phyloP scores from a whole-genome alignment of 2,329 filamentous ascomycete species.

The Mariannaea sp. region DNA sequence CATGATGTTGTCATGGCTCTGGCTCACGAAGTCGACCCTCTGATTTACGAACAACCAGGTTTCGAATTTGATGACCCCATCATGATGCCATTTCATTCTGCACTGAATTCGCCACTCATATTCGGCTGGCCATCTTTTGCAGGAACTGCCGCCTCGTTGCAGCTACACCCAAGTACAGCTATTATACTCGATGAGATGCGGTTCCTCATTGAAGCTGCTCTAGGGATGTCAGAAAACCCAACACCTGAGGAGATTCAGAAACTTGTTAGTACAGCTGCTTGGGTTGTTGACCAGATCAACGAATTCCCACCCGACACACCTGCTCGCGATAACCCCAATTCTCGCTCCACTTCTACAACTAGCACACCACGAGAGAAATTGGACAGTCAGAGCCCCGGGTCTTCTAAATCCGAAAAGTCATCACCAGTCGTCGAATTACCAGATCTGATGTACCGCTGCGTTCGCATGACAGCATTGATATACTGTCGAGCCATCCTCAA shows the following conservation, averaged over 20 bases:
- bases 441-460: slow-evolving; percentile 53
- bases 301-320: slow-evolving; percentile 39
- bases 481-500: slow-evolving; percentile 53
- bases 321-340: slow-evolving; percentile 16
- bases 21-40: slow-evolving; percentile 51
- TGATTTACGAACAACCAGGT: slow-evolving; percentile 46
- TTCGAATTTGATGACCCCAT: slow-evolving; percentile 49
- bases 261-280: slow-evolving; percentile 46
- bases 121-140: slow-evolving; percentile 49
- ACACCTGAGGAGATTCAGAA: slow-evolving; percentile 45
- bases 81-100: slow-evolving; percentile 47
- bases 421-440: slow-evolving; percentile 32
- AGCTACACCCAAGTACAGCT: slow-evolving; percentile 53
- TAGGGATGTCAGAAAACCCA: slow-evolving; percentile 45
- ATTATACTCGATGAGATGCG: slow-evolving; percentile 58
- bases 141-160: slow-evolving; percentile 46
- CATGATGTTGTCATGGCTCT: slow-evolving; percentile 55
- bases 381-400: slow-evolving; percentile 21
- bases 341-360: slow-evolving; percentile 20
- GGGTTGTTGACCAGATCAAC: slow-evolving; percentile 48
- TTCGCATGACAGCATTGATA: slow-evolving; percentile 52
- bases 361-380: slow-evolving; percentile 19
- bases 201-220: slow-evolving; percentile 50
- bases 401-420: slow-evolving; percentile 24
- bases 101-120: slow-evolving; percentile 55